Evolutionary conservation across 2,329 filamentous ascomycete species (phyloP).

Genomic region (Leptoxyphium fumago): DNA sequence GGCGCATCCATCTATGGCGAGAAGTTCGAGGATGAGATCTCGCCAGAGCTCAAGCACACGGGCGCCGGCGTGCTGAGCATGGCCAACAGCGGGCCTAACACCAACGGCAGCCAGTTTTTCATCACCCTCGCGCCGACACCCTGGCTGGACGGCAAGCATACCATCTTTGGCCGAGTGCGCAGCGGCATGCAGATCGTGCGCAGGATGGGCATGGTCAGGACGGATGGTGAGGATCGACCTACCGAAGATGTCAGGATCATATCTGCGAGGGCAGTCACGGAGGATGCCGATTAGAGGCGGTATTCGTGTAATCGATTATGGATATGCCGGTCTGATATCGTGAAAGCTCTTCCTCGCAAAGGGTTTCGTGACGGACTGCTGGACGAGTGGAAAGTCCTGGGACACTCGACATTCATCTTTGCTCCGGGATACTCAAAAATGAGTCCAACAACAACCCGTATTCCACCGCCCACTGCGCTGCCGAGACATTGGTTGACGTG

Average conservation of each 20-base stretch:
- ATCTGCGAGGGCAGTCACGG: slow-evolving; percentile 54
- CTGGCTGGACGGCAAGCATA: slow-evolving; percentile 94
- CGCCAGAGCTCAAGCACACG: slow-evolving; percentile 65
- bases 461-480: too few relatives aligned
- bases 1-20: slow-evolving; percentile 83
- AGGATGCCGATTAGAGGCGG: slow-evolving; percentile 14
- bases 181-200: slow-evolving; percentile 69
- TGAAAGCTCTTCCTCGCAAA: too few relatives aligned
- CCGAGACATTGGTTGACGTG: too few relatives aligned
- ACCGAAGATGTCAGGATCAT: slow-evolving; percentile 70
- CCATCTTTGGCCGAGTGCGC: slow-evolving; percentile 86
- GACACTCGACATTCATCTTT: too few relatives aligned
- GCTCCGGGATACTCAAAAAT: too few relatives aligned
- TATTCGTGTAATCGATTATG: too few relatives aligned
- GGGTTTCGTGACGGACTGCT: too few relatives aligned
- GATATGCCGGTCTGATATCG: too few relatives aligned
- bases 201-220: slow-evolving; percentile 78
- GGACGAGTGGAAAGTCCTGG: too few relatives aligned
- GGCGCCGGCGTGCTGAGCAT: slow-evolving; percentile 89
- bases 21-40: slow-evolving; percentile 88
- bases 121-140: slow-evolving; percentile 87
- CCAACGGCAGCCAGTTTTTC: slow-evolving; percentile 93
- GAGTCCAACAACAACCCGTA: too few relatives aligned
- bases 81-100: slow-evolving; percentile 87
- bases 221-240: slow-evolving; percentile 65